phyloP scores from a whole-genome alignment of 306 rosid species.

The Cicer yamashitae region DNA sequence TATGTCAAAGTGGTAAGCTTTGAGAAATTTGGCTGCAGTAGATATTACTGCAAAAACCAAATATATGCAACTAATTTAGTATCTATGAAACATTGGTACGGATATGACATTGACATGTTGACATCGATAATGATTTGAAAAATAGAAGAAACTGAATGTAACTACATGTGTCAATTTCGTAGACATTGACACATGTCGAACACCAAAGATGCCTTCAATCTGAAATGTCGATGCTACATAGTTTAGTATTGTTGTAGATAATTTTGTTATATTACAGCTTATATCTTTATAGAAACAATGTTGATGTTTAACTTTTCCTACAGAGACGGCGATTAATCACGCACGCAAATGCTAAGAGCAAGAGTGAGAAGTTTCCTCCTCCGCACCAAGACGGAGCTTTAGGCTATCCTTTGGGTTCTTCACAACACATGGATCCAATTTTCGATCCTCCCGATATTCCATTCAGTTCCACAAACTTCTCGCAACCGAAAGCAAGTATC shows the following conservation, averaged over 20 bases:
- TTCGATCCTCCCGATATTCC: slow-evolving; percentile 92
- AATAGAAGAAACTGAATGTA: no score
- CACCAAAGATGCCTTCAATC: no score
- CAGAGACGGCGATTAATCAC: slow-evolving; percentile 94
- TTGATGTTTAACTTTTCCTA: slow-evolving; percentile 27
- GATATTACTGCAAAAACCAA: neutral
- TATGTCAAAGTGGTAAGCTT: slow-evolving; percentile 8
- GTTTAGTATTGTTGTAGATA: slow-evolving; percentile 15
- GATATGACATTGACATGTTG: no score
- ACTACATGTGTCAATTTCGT: no score
- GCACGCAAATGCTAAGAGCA: slow-evolving; percentile 97
- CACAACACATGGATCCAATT: slow-evolving; percentile 85
- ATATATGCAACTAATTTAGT: neutral
- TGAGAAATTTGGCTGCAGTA: slow-evolving; percentile 12
- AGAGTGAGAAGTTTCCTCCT: slow-evolving; percentile 99
- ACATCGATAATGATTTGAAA: no score
- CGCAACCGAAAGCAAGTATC: slow-evolving; percentile 71
- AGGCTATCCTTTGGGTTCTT: slow-evolving; percentile 87
- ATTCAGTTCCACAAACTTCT: slow-evolving; percentile 82
- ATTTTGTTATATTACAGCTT: slow-evolving; percentile 10
- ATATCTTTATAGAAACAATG: slow-evolving; percentile 11
- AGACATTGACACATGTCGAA: no score
- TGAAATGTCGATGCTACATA: neutral
- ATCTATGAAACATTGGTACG: no score
- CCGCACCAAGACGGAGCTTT: slow-evolving; percentile 98